Evolutionary conservation across 163 green algal genomes (phyloP).

Genomic region (Chlamydomonas reinhardtii): DNA sequence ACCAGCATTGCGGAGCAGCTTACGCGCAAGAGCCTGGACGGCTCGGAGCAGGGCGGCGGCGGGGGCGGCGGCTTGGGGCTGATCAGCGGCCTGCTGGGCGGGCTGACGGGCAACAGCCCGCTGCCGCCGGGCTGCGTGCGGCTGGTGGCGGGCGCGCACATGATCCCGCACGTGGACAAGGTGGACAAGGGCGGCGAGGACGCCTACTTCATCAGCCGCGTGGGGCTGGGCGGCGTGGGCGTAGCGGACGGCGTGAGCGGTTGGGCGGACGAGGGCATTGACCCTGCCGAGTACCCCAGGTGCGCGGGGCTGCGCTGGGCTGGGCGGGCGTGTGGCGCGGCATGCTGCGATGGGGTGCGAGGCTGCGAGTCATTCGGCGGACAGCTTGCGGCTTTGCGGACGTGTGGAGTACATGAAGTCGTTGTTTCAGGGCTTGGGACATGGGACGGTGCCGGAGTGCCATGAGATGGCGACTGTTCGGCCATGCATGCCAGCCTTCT

Average conservation of each 20-base stretch:
- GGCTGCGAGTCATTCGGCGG: too few species aligned
- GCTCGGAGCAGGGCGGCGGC: background rate
- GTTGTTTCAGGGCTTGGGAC: too few species aligned
- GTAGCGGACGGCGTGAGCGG: conserved; percentile 89
- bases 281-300: conserved; percentile 76
- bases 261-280: conserved; percentile 85
- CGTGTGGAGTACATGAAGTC: too few species aligned
- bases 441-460: too few species aligned
- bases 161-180: conserved; percentile 69
- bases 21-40: background rate
- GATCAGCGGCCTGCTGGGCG: conserved; percentile 4
- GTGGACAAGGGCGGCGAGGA: conserved; percentile 88
- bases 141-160: conserved; percentile 55
- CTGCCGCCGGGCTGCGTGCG: conserved; percentile 23
- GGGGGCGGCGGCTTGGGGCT: background rate
- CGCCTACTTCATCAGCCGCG: conserved; percentile 73
- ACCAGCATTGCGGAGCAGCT: conserved; percentile 24
- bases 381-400: too few species aligned
- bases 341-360: too few species aligned
- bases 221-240: conserved; percentile 67
- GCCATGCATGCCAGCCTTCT: too few species aligned
- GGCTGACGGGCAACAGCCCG: background rate
- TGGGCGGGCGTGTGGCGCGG: background rate
- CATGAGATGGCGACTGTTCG: too few species aligned
- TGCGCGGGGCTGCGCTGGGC: background rate